These are phyloP conservation scores for Candida tammaniensis DNA, from an alignment of 805 yeast species.

Conservation along the genomic window DNA sequence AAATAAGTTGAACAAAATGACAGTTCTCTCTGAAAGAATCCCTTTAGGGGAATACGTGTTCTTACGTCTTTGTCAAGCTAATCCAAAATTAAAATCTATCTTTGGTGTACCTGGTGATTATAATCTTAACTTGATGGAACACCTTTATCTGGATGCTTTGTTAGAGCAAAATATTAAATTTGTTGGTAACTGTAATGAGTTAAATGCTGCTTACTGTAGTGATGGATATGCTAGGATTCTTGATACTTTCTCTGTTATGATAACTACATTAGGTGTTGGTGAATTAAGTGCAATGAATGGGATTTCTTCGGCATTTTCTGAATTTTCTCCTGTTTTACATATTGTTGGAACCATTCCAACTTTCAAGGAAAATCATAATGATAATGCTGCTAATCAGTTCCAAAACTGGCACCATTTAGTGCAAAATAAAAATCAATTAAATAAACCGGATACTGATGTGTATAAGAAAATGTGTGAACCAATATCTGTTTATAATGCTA, in stretches of 20 bases:
- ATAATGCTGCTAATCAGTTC: constrained; percentile 8
- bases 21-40: constrained; percentile 18
- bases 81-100: constrained; percentile 48
- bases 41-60: constrained; percentile 69
- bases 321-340: constrained; percentile 74
- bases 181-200: constrained; percentile 85
- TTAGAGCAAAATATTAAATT: constrained; percentile 50
- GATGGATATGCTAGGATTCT: constrained; percentile 78
- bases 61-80: constrained; percentile 51
- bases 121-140: constrained; percentile 65
- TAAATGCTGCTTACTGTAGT: constrained; percentile 86
- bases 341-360: constrained; percentile 60
- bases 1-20: constrained; percentile 6
- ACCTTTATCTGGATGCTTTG: constrained; percentile 48
- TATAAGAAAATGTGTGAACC: constrained; percentile 64
- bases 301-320: constrained; percentile 78
- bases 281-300: constrained; percentile 85
- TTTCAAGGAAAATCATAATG: constrained; percentile 16
- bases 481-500: constrained; percentile 47
- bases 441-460: constrained; percentile 60
- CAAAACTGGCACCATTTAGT: constrained; percentile 57
- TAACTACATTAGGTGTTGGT: constrained; percentile 86
- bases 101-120: constrained; percentile 85
- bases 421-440: constrained; percentile 46
- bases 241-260: constrained; percentile 56